phyloP scores from a whole-genome alignment of 768 basidiomycete species.

The Mycena olivaceomarginata region DNA sequence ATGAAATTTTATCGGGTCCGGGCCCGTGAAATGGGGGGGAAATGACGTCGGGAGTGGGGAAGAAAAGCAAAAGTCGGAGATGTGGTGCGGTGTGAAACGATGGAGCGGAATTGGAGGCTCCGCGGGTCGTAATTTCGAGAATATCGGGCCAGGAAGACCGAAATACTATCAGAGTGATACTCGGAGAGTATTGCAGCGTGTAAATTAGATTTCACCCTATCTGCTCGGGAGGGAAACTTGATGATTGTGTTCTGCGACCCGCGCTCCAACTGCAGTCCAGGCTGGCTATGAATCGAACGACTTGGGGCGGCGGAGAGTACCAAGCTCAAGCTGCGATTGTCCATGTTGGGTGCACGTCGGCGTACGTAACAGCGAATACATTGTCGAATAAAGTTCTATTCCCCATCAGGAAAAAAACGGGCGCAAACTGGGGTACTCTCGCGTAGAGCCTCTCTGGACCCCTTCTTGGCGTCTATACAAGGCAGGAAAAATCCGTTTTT shows the following conservation, averaged over 20 bases:
- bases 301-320: conserved; percentile 1
- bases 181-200: conserved; percentile 33
- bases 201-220: conserved; percentile 41
- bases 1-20: conserved; percentile 19
- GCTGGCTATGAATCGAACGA: conserved; percentile 24
- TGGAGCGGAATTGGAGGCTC: conserved; percentile 4
- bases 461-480: too few species aligned
- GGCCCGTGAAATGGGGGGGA: conserved; percentile 24
- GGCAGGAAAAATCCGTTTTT: too few species aligned
- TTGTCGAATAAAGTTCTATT: conserved; percentile 43
- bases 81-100: background rate
- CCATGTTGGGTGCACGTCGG: background rate
- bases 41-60: conserved; percentile 3
- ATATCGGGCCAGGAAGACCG: conserved; percentile 12
- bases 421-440: background rate
- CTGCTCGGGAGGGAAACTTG: conserved; percentile 9
- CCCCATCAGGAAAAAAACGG: background rate
- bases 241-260: conserved; percentile 6
- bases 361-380: conserved; percentile 41
- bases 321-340: conserved; percentile 17
- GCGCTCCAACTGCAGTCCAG: background rate
- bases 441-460: too few species aligned
- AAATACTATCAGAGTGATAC: conserved; percentile 32
- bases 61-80: background rate
- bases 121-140: conserved; percentile 7